Conservation (phyloP, 2,329 filamentous ascomycete genomes). For the Ascochyta lentis region DNA sequence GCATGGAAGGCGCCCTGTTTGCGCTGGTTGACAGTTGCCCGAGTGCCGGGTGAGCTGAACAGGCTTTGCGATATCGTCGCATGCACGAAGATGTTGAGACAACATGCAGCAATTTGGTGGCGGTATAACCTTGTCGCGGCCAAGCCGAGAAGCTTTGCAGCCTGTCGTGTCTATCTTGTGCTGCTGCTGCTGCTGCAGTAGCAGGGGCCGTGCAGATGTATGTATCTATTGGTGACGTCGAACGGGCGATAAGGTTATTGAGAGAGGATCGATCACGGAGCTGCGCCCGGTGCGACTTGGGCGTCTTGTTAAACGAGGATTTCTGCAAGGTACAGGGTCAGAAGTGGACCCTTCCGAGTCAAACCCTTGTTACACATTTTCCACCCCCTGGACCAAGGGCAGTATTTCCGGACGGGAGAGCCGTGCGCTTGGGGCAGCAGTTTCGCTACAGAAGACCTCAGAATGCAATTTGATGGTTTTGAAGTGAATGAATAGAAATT, state of each 20-base stretch:
- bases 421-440: not conserved
- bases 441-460: not conserved
- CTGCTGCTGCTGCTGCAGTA: not conserved
- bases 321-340: slow-evolving; percentile 14
- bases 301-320: slow-evolving; percentile 3
- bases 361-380: not conserved
- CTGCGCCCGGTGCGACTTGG: not conserved
- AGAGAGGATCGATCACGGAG: slow-evolving; percentile 1
- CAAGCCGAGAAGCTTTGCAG: slow-evolving; percentile 3
- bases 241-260: slow-evolving; percentile 12
- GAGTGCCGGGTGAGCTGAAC: not conserved
- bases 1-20: not conserved
- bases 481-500: slow-evolving; percentile 12
- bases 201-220: not conserved
- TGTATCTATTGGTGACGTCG: slow-evolving; percentile 6
- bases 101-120: slow-evolving; percentile 10
- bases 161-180: slow-evolving; percentile 1
- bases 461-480: not conserved
- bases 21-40: not conserved
- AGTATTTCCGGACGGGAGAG: not conserved
- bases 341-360: not conserved
- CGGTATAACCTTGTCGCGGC: slow-evolving; percentile 3
- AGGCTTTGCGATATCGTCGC: slow-evolving; percentile 4
- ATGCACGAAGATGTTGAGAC: slow-evolving; percentile 10
- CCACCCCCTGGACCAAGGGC: not conserved